Base-by-base conservation (phyloP, 169 alveolate genomes). In the Amoebophrya sp. region DNA sequence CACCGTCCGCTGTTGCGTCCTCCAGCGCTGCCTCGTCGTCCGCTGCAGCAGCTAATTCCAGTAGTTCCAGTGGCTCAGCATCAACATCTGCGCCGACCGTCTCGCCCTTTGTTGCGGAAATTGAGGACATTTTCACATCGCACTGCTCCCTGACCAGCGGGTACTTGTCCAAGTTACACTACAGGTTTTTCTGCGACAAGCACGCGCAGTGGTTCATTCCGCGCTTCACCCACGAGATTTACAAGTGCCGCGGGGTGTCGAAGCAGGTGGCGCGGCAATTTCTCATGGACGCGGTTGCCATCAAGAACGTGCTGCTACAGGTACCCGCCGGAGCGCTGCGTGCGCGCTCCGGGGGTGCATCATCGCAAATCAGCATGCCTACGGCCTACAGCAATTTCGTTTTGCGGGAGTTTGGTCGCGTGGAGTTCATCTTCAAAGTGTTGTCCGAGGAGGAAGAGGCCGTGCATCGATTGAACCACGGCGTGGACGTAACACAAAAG, bases 151-250 rank as follows among this genome's bases (percentile, higher is more conserved):
- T 25, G 18, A 1, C 10, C 83, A 2, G 38, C 39, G 29, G 35
- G 29, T 66, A 66, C 32, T 25, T 66, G 83, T 66, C 83, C 32
- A 25, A 66, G 35, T 25, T 66, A 25, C 83, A 66, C 83, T 66
- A 66, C 83, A 2, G 83, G 38, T 66, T 66, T n/a, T 66, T 66
- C 83, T 7, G 35, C 10, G 83, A 66, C 83, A 66, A 66, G 35
- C 83, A 66, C 39, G 83, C 83, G 83, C 83, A 66, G 83, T 66
- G 83, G 83, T 66, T 66, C 32, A 25, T 66, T 0, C 83, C 83
- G 35, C 83, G 83, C 35, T 66, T 25, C 83, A 66, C 35, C 83
- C 35, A 7, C 39, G 83, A 66, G 35, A 25, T 66, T 7, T 66
- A 66, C 35, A 18, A n/a, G 10, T 66, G 83, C 35, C 29, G 83